Percentiles rank a stretch among this genome's conserved stretches.
Evolutionary conservation across 306 rosid genomes (phyloP).

Genomic region (Cucurbita argyrosperma): DNA sequence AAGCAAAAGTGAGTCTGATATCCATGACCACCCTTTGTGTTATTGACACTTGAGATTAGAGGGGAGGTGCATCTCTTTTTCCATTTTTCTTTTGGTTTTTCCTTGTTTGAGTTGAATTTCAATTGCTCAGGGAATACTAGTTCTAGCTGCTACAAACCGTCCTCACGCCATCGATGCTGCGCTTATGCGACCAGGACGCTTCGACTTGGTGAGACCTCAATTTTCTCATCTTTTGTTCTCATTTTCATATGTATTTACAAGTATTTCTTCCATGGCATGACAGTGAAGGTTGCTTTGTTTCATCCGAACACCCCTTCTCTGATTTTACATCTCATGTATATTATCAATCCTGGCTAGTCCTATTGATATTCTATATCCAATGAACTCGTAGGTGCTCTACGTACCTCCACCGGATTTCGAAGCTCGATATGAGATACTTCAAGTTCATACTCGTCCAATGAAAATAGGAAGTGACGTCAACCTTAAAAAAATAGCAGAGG

Average conservation of each 20-base stretch:
- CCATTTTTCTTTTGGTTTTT: background rate
- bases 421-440: conserved; percentile 62
- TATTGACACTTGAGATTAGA: background rate
- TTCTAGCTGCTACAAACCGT: conserved; percentile 93
- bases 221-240: background rate
- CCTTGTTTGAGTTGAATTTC: background rate
- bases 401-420: conserved; percentile 89
- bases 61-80: background rate
- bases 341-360: background rate
- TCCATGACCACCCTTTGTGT: background rate
- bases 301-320: background rate
- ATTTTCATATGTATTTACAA: background rate
- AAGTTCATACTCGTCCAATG: conserved; percentile 62
- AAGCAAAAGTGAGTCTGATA: conserved; percentile 50
- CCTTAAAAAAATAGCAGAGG: conserved; percentile 53
- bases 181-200: conserved; percentile 88
- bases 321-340: background rate
- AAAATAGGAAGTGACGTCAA: conserved; percentile 39
- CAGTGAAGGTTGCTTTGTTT: background rate
- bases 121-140: conserved; percentile 66
- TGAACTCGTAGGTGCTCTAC: conserved; percentile 53
- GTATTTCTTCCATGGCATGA: background rate
- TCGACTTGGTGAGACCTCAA: conserved; percentile 49
- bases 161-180: conserved; percentile 84
- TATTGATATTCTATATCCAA: background rate